Evolutionary conservation across 2,329 filamentous ascomycete genomes (phyloP).

Genomic region (Fusarium cyanostomum): DNA sequence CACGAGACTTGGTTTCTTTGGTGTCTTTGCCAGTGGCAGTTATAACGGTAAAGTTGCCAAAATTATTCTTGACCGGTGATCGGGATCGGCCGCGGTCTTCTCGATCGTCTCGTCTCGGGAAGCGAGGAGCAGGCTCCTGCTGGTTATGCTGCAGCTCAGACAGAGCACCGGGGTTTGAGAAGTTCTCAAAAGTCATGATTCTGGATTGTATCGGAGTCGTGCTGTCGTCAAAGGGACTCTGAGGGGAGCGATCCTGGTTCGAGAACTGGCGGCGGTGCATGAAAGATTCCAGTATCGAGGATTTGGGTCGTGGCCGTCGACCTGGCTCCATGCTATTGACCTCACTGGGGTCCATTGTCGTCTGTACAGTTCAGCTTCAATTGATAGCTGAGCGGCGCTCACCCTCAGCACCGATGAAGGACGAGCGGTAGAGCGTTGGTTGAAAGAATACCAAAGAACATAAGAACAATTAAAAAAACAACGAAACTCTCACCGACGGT

Average conservation of each 20-base stretch:
- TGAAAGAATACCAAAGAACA: constrained; percentile 17
- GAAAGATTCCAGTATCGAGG: constrained; percentile 60
- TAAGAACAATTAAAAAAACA: constrained; percentile 22
- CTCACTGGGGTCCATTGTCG: constrained; percentile 21
- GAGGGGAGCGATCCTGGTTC: constrained; percentile 51
- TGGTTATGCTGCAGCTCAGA: constrained; percentile 68
- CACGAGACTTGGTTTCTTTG: constrained; percentile 54
- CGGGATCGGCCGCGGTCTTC: constrained; percentile 50
- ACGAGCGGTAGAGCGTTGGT: constrained; percentile 8
- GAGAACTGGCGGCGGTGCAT: constrained; percentile 61
- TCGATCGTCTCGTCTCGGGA: constrained; percentile 51
- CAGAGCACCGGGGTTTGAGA: constrained; percentile 57
- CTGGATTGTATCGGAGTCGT: constrained; percentile 41
- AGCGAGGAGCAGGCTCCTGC: constrained; percentile 52
- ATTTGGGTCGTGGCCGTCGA: constrained; percentile 56
- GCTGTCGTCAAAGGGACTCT: constrained; percentile 36
- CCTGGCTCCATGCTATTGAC: constrained; percentile 31
- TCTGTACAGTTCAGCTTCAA: constrained; percentile 9
- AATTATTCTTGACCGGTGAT: constrained; percentile 57
- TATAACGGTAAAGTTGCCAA: constrained; percentile 55
- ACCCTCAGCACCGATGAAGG: constrained; percentile 2
- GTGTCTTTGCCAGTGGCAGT: constrained; percentile 52
- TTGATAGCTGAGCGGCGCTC: constrained; percentile 16
- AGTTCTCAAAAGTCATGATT: constrained; percentile 47
- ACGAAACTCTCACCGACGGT: constrained; percentile 18